A percentile compares a stretch with the other conserved stretches of the same genome.
Evolutionary conservation across 495 filamentous ascomycete species (phyloP).

Genomic region (Talaromyces trachyspermus): DNA sequence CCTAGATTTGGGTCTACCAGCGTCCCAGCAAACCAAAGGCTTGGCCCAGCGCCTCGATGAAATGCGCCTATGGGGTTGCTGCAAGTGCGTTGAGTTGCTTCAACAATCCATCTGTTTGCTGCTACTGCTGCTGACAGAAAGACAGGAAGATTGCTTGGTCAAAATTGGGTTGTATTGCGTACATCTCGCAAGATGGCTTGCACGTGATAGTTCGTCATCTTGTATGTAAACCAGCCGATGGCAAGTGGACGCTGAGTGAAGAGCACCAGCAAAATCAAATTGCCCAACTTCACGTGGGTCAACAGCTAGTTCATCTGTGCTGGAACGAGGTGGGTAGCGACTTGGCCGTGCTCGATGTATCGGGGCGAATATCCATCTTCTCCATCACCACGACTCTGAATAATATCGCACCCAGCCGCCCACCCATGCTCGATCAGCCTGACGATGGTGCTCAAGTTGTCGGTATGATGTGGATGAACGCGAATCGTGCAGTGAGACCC

Average conservation of each 20-base stretch:
- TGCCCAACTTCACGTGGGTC: conserved; percentile 37
- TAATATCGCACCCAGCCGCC: conserved; percentile 48
- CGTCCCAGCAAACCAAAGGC: conserved; percentile 52
- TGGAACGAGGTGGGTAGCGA: conserved; percentile 71
- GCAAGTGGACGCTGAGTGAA: conserved; percentile 71
- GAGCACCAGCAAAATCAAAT: conserved; percentile 37
- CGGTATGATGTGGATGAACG: conserved; percentile 74
- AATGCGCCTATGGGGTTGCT: conserved; percentile 68
- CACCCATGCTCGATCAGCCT: conserved; percentile 49
- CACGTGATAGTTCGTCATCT: conserved; percentile 65
- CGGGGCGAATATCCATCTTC: conserved; percentile 66
- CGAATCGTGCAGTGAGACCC: conserved; percentile 44
- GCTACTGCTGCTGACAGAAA: conserved; percentile 13
- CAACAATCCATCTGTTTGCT: too few relatives aligned
- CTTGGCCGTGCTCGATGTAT: conserved; percentile 66
- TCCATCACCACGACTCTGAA: conserved; percentile 58
- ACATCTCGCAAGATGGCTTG: conserved; percentile 63
- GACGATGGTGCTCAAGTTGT: conserved; percentile 73
- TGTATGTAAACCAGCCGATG: conserved; percentile 59
- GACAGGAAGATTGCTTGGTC: conserved; percentile 82
- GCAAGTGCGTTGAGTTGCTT: conserved; percentile 56
- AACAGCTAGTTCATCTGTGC: conserved; percentile 60
- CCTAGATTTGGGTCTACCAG: conserved; percentile 43
- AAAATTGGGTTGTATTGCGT: conserved; percentile 77
- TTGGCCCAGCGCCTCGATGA: conserved; percentile 72